Evolutionary conservation across 1,284 basidiomycete species (phyloP).

Genomic region (Flammula alnicola): DNA sequence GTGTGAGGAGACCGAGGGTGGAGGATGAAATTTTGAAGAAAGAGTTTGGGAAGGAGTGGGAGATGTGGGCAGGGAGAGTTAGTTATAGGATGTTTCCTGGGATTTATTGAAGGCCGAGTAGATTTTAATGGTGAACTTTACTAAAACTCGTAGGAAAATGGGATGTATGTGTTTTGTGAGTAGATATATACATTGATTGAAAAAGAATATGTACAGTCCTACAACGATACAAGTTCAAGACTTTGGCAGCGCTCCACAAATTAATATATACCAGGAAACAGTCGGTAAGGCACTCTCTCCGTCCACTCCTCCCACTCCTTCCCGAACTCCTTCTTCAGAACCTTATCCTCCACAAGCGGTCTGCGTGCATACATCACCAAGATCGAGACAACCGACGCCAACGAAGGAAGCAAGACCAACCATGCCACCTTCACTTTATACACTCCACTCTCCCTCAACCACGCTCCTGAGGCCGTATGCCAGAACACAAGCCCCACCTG

Average conservation of each 20-base stretch:
- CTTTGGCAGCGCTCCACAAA: too few species aligned
- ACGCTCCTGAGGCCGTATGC: slow-evolving; percentile 23
- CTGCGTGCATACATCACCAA: slow-evolving; percentile 33
- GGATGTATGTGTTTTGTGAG: too few species aligned
- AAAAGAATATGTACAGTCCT: too few species aligned
- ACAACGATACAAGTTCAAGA: too few species aligned
- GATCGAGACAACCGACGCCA: neutral
- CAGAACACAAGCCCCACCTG: slow-evolving; percentile 18
- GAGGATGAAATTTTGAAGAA: slow-evolving; percentile 40
- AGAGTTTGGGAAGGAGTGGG: slow-evolving; percentile 42
- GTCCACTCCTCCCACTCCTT: slow-evolving; percentile 42
- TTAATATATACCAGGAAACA: slow-evolving; percentile 5
- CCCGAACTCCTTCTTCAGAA: slow-evolving; percentile 37
- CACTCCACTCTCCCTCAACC: slow-evolving; percentile 21
- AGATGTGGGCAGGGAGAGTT: slow-evolving; percentile 38
- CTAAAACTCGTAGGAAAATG: too few species aligned
- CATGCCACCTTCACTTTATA: slow-evolving; percentile 1
- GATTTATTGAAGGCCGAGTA: too few species aligned
- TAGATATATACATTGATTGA: too few species aligned
- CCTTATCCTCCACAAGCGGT: slow-evolving; percentile 41
- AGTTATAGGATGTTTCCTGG: slow-evolving; percentile 26
- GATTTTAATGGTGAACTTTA: too few species aligned
- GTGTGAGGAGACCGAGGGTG: slow-evolving; percentile 35
- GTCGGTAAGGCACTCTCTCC: slow-evolving; percentile 34
- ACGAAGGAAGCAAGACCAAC: neutral